Evolutionary conservation across 2,329 filamentous ascomycete species (phyloP), one percentile per base, ranked within the genome.

Genomic region (Anisogramma anomala): DNA sequence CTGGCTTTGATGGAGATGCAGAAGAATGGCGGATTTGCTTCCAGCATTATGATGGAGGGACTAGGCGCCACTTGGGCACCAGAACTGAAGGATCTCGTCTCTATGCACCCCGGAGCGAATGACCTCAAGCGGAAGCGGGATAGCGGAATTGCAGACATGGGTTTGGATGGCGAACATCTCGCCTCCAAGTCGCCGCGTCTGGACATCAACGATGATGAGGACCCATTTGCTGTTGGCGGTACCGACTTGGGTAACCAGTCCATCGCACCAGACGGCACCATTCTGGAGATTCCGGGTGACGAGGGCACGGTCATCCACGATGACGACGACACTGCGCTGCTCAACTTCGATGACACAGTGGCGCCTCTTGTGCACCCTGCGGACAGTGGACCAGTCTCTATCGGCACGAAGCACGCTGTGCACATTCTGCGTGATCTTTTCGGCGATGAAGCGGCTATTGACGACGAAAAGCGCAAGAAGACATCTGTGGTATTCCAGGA

Each of bases 101-200:
- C 87, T 1, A 68, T 95, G 31, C 85, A 93, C 49, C 73, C 84
- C 47, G 78, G 78, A 43, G 73, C 80, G 31, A 82, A 79, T 43
- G 86, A 94, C 47, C 72, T 89, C 41, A 98, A 96, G 73, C 77
- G 91, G 45, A 98, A 98, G 71, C 80, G 91, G 20, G 87, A 94
- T 55, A 87, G 82, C 53, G 87, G 84, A 18, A 77, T 91, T 49
- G 84, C 82, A 33, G 86, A 89, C 54, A 72, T 91, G 48, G 84
- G 41, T 17, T 75, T 71, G 48, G 78, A 82, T 33, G 72, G 74
- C 37, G 76, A 74, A 38, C 71, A 75, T 39, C 69, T 70, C 23
- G 71, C 68, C 20, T 69, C 73, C 46, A 84, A 86, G 62, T 79
- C 77, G 35, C 75, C 86, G 41, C 79, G 81, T 35, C 65, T 83